Evolutionary conservation across 2,329 filamentous ascomycete genomes (phyloP).

Genomic region (Fusarium graminum): DNA sequence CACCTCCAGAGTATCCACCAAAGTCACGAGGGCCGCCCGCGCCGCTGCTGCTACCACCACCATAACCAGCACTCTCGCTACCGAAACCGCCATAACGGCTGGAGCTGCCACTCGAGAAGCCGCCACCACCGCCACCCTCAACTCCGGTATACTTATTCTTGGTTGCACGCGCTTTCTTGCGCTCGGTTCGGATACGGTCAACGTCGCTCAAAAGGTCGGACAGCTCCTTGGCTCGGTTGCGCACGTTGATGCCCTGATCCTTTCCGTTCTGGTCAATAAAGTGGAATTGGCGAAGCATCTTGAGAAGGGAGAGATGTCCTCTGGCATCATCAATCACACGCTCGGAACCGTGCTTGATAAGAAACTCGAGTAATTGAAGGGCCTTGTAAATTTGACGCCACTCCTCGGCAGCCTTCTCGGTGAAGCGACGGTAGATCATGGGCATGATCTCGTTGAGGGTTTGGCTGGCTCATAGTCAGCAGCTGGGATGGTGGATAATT

Average conservation of each 20-base stretch:
- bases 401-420: conserved; percentile 97
- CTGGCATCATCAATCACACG: conserved; percentile 97
- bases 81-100: conserved; percentile 91
- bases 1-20: conserved; percentile 75
- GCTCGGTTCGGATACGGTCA: conserved; percentile 82
- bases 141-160: conserved; percentile 97
- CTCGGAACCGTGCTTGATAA: conserved; percentile 98
- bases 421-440: conserved; percentile 99
- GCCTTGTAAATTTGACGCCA: conserved; percentile 99
- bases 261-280: conserved; percentile 97
- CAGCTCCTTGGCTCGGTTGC: conserved; percentile 95
- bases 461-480: conserved; percentile 71
- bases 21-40: conserved; percentile 54
- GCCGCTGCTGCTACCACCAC: conserved; percentile 50
- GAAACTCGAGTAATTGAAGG: conserved; percentile 93
- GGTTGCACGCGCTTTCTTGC: conserved; percentile 91
- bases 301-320: conserved; percentile 92
- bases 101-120: conserved; percentile 63
- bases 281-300: conserved; percentile 99
- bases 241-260: conserved; percentile 97
- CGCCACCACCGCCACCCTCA: conserved; percentile 80
- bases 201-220: conserved; percentile 94
- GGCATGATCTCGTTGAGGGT: conserved; percentile 99
- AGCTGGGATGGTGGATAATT: conserved; percentile 36
- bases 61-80: conserved; percentile 82